Percentiles rank a stretch among this genome's conserved stretches.
Conservation (phyloP, 192 early-diverging fungal species). For the Linnemannia zychae region DNA sequence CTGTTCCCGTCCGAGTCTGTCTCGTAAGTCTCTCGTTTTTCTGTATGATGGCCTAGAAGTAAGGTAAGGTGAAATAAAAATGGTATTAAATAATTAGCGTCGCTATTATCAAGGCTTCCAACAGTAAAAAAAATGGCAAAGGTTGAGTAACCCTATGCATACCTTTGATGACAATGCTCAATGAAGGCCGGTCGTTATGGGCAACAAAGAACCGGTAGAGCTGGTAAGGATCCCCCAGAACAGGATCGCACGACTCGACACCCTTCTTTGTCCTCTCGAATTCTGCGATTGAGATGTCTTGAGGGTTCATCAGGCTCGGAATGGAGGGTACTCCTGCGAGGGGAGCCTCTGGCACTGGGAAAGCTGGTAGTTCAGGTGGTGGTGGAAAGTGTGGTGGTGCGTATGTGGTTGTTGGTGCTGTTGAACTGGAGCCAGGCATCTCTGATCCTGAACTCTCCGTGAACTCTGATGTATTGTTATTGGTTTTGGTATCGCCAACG, state of each 20-base stretch:
- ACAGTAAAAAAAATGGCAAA: background rate
- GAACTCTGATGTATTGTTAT: background rate
- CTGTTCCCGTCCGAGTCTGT: constrained; percentile 31
- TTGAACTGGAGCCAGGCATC: background rate
- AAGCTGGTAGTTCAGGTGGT: no score
- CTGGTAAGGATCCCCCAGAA: constrained; percentile 44
- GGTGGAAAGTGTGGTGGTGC: constrained; percentile 17
- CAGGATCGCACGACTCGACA: constrained; percentile 26
- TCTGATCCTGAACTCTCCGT: background rate
- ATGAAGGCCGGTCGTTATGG: constrained; percentile 52
- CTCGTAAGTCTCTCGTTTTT: constrained; percentile 10
- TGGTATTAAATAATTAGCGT: background rate
- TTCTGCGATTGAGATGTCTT: constrained; percentile 49
- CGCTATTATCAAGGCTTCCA: no score
- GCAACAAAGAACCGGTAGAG: constrained; percentile 57
- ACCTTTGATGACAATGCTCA: constrained; percentile 48
- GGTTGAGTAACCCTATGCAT: background rate
- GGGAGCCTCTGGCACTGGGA: constrained; percentile 7
- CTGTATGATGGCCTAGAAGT: constrained; percentile 40
- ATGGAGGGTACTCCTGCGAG: constrained; percentile 40
- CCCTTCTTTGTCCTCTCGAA: constrained; percentile 22
- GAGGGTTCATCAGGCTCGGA: constrained; percentile 28
- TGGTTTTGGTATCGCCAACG: background rate
- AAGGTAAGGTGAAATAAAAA: background rate
- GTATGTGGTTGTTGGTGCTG: background rate